Evolutionary conservation across 345 rosid species (phyloP), one percentile per base, ranked within the genome.

Genomic region (Geranium rotundifolium): DNA sequence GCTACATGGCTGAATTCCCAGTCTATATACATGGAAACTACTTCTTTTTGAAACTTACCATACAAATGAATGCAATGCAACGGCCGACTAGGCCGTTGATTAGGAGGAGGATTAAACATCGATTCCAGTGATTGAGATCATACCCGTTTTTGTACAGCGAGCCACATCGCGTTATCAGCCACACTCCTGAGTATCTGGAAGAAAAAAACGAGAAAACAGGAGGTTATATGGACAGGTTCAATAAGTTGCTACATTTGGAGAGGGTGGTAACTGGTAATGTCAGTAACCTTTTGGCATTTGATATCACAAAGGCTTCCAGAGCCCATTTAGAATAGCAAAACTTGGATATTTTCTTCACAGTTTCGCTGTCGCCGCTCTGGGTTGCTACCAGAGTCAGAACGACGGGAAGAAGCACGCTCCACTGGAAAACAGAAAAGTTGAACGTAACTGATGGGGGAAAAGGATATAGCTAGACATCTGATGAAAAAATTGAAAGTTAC

Each of bases 361-460:
- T 20, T 46, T 64, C 64, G 68, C 66, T 70, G 49, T 79, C 73
- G 12, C 70, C 71, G 0, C 64, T 69, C 0, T 77, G 80, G 4
- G 90, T 90, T 62, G 97, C 96, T 64, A 90, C 73, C 27, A 95
- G 88, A 56, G 99, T 90, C 79, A 95, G 73, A 60, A 90, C 97
- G 59, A 95, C 97, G 4, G 99, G 99, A 59, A 95, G 90, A 70
- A 95, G 88, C 73, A 90, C 99, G 17, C 95, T 82, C 97, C 99
- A 95, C 99, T 95, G 85, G 72, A 69, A 29, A 60, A 65, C 29
- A 41, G 39, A 59, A 70, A 74, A 52, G 29, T 3, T 57, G 60
- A 15, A 19, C 52, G 12, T 16, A 17, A 54, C 19, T 10, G 0
- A 29, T 31, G 20, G 56, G 20, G 27, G 5, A 15, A 17, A 16